Evolutionary conservation across 1,139 yeast genomes (phyloP).

Genomic region (Saccharomyces hybrid): DNA sequence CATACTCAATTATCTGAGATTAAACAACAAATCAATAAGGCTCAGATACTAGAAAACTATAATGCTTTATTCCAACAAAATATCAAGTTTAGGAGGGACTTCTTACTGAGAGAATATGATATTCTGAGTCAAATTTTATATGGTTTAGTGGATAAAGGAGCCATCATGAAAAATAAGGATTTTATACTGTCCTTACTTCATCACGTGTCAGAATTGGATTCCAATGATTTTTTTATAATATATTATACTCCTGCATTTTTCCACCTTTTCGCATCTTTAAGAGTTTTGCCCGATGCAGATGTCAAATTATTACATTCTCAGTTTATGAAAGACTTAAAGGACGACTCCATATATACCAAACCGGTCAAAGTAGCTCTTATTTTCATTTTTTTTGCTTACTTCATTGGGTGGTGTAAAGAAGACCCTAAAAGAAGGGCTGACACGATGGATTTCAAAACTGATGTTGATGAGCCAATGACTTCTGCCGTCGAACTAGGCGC

Average conservation of each 20-base stretch:
- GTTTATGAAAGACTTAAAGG: slow-evolving; percentile 30
- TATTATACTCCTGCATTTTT: slow-evolving; percentile 63
- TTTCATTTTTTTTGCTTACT: slow-evolving; percentile 54
- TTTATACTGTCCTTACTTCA: slow-evolving; percentile 38
- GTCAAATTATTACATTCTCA: slow-evolving; percentile 34
- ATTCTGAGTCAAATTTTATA: slow-evolving; percentile 56
- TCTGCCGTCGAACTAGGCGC: slow-evolving; percentile 61
- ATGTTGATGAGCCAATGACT: slow-evolving; percentile 46
- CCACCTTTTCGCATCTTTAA: slow-evolving; percentile 36
- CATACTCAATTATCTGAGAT: slow-evolving; percentile 49
- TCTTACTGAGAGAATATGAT: slow-evolving; percentile 63
- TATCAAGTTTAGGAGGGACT: slow-evolving; percentile 52
- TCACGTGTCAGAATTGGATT: slow-evolving; percentile 39
- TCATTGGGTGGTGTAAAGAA: slow-evolving; percentile 67
- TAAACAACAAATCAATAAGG: slow-evolving; percentile 60
- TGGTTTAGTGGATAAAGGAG: slow-evolving; percentile 40
- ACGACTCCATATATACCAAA: slow-evolving; percentile 40
- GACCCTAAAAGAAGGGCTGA: slow-evolving; percentile 36
- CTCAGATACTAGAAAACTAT: slow-evolving; percentile 47
- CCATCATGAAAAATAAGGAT: slow-evolving; percentile 31
- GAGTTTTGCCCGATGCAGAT: slow-evolving; percentile 30
- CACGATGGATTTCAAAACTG: slow-evolving; percentile 38
- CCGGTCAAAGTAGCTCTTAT: slow-evolving; percentile 56
- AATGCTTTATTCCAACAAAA: slow-evolving; percentile 48
- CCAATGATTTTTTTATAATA: slow-evolving; percentile 54